Percentiles rank a stretch among this genome's conserved stretches.
Conservation (phyloP, 306 rosid species). For the Casuarina glauca region DNA sequence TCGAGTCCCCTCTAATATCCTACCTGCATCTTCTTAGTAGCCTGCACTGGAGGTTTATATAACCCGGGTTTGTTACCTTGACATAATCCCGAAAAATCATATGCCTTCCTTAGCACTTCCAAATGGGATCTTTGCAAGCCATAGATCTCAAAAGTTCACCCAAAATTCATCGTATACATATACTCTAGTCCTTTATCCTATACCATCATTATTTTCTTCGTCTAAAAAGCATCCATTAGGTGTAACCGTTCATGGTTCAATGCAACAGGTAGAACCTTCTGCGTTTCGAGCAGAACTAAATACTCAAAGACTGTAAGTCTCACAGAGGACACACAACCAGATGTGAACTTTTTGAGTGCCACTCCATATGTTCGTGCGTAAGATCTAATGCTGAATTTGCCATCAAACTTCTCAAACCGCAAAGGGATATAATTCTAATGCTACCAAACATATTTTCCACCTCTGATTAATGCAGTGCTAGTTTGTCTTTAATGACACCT, state of each 20-base stretch:
- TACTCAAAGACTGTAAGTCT: neutral
- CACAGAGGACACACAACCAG: neutral
- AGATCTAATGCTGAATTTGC: neutral
- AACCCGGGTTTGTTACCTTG: neutral
- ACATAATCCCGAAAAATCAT: neutral
- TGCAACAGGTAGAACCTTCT: neutral
- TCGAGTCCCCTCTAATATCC: neutral
- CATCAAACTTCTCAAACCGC: neutral
- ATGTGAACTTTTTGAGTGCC: neutral
- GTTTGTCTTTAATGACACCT: constrained; percentile 2
- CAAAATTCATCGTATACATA: neutral
- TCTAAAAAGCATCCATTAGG: neutral
- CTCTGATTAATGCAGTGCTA: neutral
- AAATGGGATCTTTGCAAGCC: neutral
- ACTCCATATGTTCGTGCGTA: neutral
- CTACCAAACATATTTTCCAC: neutral
- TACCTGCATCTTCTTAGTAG: neutral
- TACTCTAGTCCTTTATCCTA: neutral
- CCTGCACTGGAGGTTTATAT: neutral
- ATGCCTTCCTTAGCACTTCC: neutral
- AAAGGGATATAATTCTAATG: too few relatives aligned
- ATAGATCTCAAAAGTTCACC: neutral
- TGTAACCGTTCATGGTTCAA: neutral
- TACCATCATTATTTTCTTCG: neutral
- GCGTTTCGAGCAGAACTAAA: neutral